These are phyloP conservation scores for Emydomyces testavorans DNA, from an alignment of 2,329 filamentous ascomycete species.

Conservation along the genomic window DNA sequence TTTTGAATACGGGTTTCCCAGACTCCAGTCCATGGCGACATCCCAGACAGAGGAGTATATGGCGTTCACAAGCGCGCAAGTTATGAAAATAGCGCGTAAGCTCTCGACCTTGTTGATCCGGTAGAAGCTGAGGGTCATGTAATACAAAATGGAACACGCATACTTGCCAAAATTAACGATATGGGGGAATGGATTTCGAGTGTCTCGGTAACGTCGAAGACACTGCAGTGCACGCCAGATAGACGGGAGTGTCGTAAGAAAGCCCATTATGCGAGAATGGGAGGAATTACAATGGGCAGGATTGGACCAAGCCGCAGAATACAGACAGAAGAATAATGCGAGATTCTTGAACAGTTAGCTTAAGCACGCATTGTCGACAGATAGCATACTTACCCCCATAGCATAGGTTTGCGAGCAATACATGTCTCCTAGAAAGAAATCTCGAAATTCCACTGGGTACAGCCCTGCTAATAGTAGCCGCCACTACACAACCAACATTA, in stretches of 20 bases:
- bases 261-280: constrained; percentile 72
- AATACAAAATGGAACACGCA: constrained; percentile 66
- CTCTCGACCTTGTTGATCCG: constrained; percentile 53
- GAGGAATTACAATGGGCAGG: constrained; percentile 72
- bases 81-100: constrained; percentile 61
- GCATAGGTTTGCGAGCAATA: constrained; percentile 91
- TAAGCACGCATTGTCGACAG: not conserved
- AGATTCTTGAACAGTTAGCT: constrained; percentile 52
- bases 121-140: constrained; percentile 68
- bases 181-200: constrained; percentile 78
- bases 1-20: constrained; percentile 64
- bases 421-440: constrained; percentile 96
- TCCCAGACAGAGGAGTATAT: constrained; percentile 88
- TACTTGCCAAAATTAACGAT: constrained; percentile 91
- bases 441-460: constrained; percentile 89
- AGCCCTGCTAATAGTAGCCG: constrained; percentile 72
- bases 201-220: constrained; percentile 77
- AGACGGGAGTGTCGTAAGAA: constrained; percentile 69
- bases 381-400: constrained; percentile 56
- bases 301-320: constrained; percentile 63
- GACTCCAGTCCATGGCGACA: constrained; percentile 87
- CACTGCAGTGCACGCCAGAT: constrained; percentile 90
- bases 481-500: constrained; percentile 47
- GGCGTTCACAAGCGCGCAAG: constrained; percentile 68
- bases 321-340: constrained; percentile 88